Percentiles rank a stretch among this genome's conserved stretches.
Conservation (phyloP, 1,284 basidiomycete species). For the Marasmius sp. region DNA sequence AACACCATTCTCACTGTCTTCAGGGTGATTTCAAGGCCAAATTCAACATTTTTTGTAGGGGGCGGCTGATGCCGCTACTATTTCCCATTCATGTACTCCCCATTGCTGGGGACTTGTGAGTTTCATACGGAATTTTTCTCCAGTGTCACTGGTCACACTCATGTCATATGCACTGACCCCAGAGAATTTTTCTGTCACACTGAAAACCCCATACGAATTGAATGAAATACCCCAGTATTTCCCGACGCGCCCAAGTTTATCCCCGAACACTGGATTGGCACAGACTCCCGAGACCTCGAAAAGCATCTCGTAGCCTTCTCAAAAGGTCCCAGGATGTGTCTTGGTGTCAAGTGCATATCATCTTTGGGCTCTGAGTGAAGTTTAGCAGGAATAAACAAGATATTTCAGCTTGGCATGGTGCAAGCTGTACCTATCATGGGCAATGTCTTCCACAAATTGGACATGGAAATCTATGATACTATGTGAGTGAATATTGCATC, state of each 20-base stretch:
- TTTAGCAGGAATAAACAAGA: background rate
- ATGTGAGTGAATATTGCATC: background rate
- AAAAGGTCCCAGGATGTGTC: constrained; percentile 9
- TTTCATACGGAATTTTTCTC: too few relatives aligned
- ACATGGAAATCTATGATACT: constrained; percentile 15
- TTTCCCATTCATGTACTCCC: too few relatives aligned
- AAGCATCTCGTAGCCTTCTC: constrained; percentile 8
- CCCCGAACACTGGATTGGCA: constrained; percentile 8
- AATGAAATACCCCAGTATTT: too few relatives aligned
- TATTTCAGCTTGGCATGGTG: constrained; percentile 23
- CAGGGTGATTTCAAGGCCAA: too few relatives aligned
- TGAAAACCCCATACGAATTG: too few relatives aligned
- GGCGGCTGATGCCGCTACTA: too few relatives aligned
- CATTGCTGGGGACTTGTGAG: too few relatives aligned
- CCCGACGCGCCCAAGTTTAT: constrained; percentile 3
- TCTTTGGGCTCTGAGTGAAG: background rate
- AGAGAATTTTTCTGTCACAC: too few relatives aligned
- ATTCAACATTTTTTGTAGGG: too few relatives aligned
- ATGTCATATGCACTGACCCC: too few relatives aligned
- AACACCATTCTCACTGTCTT: too few relatives aligned
- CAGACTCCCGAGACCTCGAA: background rate
- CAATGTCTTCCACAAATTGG: constrained; percentile 24
- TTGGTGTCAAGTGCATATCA: background rate
- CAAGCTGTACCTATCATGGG: constrained; percentile 24
- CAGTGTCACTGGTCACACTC: too few relatives aligned